Evolutionary conservation across 768 basidiomycete species (phyloP).

Genomic region (Coprinellus micaceus): DNA sequence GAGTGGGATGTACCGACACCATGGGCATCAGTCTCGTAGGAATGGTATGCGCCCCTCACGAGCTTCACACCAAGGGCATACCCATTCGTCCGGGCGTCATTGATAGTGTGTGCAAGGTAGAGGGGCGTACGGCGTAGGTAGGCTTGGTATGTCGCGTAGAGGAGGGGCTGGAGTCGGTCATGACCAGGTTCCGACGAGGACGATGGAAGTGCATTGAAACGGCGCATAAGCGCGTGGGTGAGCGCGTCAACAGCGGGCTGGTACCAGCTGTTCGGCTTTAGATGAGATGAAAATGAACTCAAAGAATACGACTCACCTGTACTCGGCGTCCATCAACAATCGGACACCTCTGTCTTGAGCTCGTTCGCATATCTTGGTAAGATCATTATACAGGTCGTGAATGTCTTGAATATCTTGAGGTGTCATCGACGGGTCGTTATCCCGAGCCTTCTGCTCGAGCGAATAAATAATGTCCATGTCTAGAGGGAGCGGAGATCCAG

Average conservation of each 20-base stretch:
- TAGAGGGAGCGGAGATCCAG: constrained; percentile 57
- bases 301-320: constrained; percentile 42
- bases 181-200: not conserved
- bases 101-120: constrained; percentile 63
- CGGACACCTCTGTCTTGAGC: constrained; percentile 63
- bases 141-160: constrained; percentile 87
- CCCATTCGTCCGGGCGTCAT: constrained; percentile 57
- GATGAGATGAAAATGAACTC: not conserved
- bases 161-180: constrained; percentile 52
- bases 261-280: constrained; percentile 44
- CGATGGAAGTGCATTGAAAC: constrained; percentile 59
- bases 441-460: constrained; percentile 15
- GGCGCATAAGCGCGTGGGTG: constrained; percentile 66
- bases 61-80: constrained; percentile 89
- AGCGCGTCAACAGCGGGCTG: constrained; percentile 85
- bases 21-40: constrained; percentile 62
- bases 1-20: constrained; percentile 29
- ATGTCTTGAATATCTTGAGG: constrained; percentile 58
- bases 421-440: constrained; percentile 31
- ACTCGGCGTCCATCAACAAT: constrained; percentile 83
- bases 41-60: constrained; percentile 90
- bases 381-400: constrained; percentile 55
- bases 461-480: constrained; percentile 55
- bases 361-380: constrained; percentile 59
- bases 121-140: constrained; percentile 74